phyloP scores from a whole-genome alignment of 2,329 filamentous ascomycete species.

The Ophiostoma sp. region DNA sequence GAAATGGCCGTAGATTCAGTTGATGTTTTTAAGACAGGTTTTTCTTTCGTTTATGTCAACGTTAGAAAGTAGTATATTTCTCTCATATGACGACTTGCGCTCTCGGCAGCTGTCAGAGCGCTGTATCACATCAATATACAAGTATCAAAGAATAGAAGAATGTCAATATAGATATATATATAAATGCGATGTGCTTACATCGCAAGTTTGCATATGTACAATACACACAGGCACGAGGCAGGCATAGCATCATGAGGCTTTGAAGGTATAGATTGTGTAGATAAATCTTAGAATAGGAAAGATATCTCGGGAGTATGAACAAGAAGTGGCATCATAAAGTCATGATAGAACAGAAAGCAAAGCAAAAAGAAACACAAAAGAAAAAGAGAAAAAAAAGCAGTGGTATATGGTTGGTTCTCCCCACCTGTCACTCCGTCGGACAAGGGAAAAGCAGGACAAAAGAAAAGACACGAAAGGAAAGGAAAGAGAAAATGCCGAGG shows the following conservation, averaged over 20 bases:
- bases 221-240: too few relatives aligned
- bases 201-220: too few relatives aligned
- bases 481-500: background rate
- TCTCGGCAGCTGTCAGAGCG: too few relatives aligned
- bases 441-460: background rate
- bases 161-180: too few relatives aligned
- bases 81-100: too few relatives aligned
- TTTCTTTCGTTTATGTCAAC: too few relatives aligned
- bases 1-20: background rate
- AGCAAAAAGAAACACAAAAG: background rate
- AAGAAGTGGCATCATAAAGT: slow-evolving; percentile 8
- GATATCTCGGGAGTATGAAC: background rate
- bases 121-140: too few relatives aligned
- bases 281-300: background rate
- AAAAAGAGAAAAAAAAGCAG: background rate
- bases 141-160: too few relatives aligned
- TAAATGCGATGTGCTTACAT: too few relatives aligned
- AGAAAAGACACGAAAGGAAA: slow-evolving; percentile 3
- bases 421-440: background rate
- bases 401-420: slow-evolving; percentile 16
- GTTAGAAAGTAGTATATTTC: too few relatives aligned
- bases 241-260: background rate
- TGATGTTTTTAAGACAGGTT: too few relatives aligned
- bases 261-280: background rate
- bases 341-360: slow-evolving; percentile 5